Conservation (phyloP, 345 rosid species). For the Leavenworthia alabamica region DNA sequence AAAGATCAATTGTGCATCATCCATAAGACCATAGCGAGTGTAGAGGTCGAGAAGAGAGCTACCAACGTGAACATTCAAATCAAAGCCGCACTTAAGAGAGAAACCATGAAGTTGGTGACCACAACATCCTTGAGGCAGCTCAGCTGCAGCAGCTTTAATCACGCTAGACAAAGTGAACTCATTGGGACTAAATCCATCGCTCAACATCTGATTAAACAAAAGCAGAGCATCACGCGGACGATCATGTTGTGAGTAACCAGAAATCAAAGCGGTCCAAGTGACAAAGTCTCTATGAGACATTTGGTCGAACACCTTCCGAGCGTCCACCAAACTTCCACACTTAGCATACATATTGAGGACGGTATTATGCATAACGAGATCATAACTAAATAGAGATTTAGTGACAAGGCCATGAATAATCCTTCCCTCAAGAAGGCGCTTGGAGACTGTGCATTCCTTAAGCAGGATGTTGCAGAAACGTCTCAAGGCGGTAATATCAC, state of each 20-base stretch:
- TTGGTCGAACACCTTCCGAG: conserved; percentile 45
- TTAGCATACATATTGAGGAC: conserved; percentile 42
- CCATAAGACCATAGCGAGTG: conserved; percentile 44
- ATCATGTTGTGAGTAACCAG: conserved; percentile 49
- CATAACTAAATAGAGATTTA: conserved; percentile 32
- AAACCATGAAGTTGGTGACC: conserved; percentile 56
- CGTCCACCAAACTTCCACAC: conserved; percentile 43
- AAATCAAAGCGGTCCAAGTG: conserved; percentile 56
- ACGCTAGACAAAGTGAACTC: conserved; percentile 51
- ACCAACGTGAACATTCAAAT: conserved; percentile 52
- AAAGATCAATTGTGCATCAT: conserved; percentile 42
- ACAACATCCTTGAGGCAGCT: neutral
- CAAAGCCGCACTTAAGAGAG: conserved; percentile 40
- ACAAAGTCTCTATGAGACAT: conserved; percentile 43
- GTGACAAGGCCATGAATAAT: conserved; percentile 38
- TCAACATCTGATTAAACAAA: conserved; percentile 44
- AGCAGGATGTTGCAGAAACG: conserved; percentile 36
- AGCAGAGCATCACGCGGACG: conserved; percentile 39
- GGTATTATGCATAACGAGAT: conserved; percentile 37
- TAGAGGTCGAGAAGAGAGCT: conserved; percentile 58
- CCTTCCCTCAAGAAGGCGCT: conserved; percentile 32
- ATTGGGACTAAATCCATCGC: conserved; percentile 39
- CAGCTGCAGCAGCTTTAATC: conserved; percentile 50
- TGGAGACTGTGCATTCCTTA: conserved; percentile 40
- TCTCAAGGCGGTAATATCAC: conserved; percentile 30